A percentile compares a stretch with the other conserved stretches of the same genome.
phyloP scores from a whole-genome alignment of 306 rosid species.

The Echinosophora koreensis region DNA sequence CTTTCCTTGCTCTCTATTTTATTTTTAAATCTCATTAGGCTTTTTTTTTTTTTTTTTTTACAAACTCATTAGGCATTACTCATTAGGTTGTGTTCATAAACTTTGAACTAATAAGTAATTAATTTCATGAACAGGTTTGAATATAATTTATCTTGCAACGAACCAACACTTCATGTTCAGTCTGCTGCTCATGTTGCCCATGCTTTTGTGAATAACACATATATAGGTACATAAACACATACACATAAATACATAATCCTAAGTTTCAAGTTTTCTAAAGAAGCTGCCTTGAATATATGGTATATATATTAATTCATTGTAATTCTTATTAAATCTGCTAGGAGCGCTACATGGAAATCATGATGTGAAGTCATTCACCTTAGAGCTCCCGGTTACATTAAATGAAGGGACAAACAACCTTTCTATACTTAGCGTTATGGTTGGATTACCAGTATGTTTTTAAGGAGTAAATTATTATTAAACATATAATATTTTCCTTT shows the following conservation, averaged over 20 bases:
- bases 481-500: too few species aligned
- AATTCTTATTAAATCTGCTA: slow-evolving; percentile 35
- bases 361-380: slow-evolving; percentile 51
- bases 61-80: too few species aligned
- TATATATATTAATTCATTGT: not conserved
- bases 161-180: slow-evolving; percentile 56
- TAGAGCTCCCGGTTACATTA: slow-evolving; percentile 56
- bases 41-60: too few species aligned
- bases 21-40: too few species aligned
- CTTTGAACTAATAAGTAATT: slow-evolving; percentile 24
- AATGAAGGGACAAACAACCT: slow-evolving; percentile 62
- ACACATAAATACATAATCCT: not conserved
- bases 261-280: slow-evolving; percentile 13
- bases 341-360: slow-evolving; percentile 72
- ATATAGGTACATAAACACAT: slow-evolving; percentile 50
- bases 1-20: not conserved
- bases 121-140: slow-evolving; percentile 56
- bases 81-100: not conserved
- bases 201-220: slow-evolving; percentile 57
- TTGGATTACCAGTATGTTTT: slow-evolving; percentile 67
- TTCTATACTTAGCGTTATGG: slow-evolving; percentile 75
- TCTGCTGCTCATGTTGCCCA: slow-evolving; percentile 73
- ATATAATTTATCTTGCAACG: slow-evolving; percentile 59
- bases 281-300: not conserved
- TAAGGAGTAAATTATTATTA: too few species aligned